Conservation (phyloP, 306 rosid genomes). For the Cucurbita moschata region DNA sequence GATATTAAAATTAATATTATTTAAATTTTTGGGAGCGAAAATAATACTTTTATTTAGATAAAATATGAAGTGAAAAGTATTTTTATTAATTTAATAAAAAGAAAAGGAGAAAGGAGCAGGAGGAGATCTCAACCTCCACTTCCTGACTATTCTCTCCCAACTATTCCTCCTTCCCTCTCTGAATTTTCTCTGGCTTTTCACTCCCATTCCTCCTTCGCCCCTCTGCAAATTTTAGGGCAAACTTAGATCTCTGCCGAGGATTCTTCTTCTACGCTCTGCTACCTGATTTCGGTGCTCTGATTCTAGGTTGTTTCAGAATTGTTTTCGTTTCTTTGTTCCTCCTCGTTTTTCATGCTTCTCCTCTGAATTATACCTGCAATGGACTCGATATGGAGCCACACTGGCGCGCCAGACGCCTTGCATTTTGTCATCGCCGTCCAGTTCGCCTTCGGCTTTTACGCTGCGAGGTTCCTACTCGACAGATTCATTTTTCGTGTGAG, state of each 20-base stretch:
- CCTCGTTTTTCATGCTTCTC: slow-evolving; percentile 19
- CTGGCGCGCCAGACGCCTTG: slow-evolving; percentile 23
- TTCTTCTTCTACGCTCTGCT: neutral
- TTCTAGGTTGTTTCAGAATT: neutral
- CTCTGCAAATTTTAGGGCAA: slow-evolving; percentile 15
- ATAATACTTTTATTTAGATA: too few relatives aligned
- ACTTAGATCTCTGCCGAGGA: slow-evolving; percentile 7
- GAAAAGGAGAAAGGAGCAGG: neutral
- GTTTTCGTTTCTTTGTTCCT: neutral
- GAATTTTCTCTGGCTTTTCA: neutral
- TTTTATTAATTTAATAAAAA: too few relatives aligned
- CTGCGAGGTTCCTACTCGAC: slow-evolving; percentile 50
- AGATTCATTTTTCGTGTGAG: slow-evolving; percentile 67
- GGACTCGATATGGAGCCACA: slow-evolving; percentile 43
- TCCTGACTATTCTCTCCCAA: neutral
- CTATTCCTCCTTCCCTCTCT: neutral
- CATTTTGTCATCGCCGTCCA: slow-evolving; percentile 51
- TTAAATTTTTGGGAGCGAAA: too few relatives aligned
- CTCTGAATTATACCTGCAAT: slow-evolving; percentile 13
- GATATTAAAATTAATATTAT: too few relatives aligned
- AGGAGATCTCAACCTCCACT: slow-evolving; percentile 11
- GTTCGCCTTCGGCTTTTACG: slow-evolving; percentile 38
- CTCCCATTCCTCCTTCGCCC: neutral
- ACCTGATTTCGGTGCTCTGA: slow-evolving; percentile 1
- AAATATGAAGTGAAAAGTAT: too few relatives aligned